Evolutionary conservation across 345 rosid genomes (phyloP).

Genomic region (Hibiscus tridactylites): DNA sequence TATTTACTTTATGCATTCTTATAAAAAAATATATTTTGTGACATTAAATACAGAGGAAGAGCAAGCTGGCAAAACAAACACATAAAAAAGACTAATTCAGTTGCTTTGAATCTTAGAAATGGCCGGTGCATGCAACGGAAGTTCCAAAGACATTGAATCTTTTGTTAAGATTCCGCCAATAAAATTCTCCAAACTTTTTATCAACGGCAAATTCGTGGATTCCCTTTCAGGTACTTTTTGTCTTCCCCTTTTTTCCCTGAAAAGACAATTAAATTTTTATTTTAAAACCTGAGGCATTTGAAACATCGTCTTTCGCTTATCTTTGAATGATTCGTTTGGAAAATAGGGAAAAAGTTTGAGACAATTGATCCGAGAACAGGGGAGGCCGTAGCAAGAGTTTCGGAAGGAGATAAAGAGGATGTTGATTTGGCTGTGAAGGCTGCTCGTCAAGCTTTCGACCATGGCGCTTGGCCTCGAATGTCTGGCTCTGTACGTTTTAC

Average conservation of each 20-base stretch:
- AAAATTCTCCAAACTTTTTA: conserved; percentile 45
- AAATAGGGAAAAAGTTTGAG: conserved; percentile 34
- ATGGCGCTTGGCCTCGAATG: conserved; percentile 52
- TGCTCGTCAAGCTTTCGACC: conserved; percentile 45
- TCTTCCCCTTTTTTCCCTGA: neutral
- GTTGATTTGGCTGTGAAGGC: conserved; percentile 39
- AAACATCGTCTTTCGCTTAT: neutral
- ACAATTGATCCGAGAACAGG: conserved; percentile 37
- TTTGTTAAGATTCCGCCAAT: conserved; percentile 24
- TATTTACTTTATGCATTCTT: too few relatives aligned
- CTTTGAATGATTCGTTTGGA: neutral
- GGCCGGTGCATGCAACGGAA: conserved; percentile 24
- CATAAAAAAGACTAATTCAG: neutral
- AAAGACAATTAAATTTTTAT: neutral
- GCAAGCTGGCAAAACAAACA: neutral
- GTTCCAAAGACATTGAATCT: neutral
- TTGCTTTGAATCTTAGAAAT: conserved; percentile 9
- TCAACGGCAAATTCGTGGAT: conserved; percentile 52
- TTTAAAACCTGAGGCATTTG: neutral
- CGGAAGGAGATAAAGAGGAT: conserved; percentile 38
- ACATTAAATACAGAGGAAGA: neutral
- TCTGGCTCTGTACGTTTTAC: conserved; percentile 33
- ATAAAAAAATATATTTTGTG: neutral
- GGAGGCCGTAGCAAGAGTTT: conserved; percentile 23
- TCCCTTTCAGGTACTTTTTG: conserved; percentile 36